Conservation (phyloP, 2,329 filamentous ascomycete species). For the Beauveria rudraprayagi region DNA sequence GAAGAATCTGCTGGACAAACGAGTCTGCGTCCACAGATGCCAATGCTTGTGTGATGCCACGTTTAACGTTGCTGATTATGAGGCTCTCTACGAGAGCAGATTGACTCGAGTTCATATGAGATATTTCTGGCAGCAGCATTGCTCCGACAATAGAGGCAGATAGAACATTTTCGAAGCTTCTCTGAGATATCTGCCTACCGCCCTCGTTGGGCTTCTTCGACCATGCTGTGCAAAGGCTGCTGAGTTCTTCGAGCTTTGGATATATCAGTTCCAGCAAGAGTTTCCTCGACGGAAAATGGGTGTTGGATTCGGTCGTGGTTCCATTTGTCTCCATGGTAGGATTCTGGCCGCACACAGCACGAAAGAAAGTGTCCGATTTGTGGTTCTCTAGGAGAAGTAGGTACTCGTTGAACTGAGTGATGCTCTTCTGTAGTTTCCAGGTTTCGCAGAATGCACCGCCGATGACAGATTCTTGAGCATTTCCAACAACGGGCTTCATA, state of each 20-base stretch:
- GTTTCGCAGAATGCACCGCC: constrained; percentile 41
- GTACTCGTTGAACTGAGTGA: constrained; percentile 41
- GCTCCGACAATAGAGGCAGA: constrained; percentile 38
- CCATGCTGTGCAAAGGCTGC: constrained; percentile 40
- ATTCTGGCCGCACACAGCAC: neutral
- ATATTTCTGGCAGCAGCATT: constrained; percentile 40
- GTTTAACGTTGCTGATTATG: constrained; percentile 33
- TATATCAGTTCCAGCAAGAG: constrained; percentile 46
- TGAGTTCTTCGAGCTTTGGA: constrained; percentile 44
- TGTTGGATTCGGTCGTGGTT: constrained; percentile 23
- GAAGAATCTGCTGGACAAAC: constrained; percentile 40
- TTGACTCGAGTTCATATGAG: constrained; percentile 38
- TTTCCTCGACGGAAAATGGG: constrained; percentile 37
- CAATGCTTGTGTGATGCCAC: constrained; percentile 32
- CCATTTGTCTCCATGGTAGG: constrained; percentile 11
- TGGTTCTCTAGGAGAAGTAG: constrained; percentile 44
- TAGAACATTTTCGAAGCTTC: constrained; percentile 45
- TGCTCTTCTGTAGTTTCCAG: constrained; percentile 36
- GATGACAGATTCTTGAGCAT: constrained; percentile 28
- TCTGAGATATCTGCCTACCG: constrained; percentile 40
- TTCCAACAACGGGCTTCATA: constrained; percentile 24
- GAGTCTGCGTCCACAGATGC: constrained; percentile 36
- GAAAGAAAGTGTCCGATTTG: neutral
- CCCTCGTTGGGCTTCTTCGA: constrained; percentile 35
- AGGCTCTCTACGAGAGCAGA: constrained; percentile 40